Evolutionary conservation across 805 yeast species (phyloP), one percentile per base, ranked within the genome.

Genomic region (Saturnispora silvae): DNA sequence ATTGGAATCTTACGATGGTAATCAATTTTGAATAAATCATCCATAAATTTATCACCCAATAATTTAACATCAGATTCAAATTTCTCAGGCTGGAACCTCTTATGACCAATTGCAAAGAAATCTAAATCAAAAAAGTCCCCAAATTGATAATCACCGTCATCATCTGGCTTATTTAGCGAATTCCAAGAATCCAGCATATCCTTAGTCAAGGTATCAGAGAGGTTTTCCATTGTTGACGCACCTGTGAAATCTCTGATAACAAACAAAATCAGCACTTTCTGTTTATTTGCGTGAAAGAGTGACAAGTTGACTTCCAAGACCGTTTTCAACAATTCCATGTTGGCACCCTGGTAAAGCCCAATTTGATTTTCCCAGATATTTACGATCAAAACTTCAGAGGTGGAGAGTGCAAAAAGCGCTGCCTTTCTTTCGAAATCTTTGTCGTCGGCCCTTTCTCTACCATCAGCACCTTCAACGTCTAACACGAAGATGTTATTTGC

Each of bases 381-480:
- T 30, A 92, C 81, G 43, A 92, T 85, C 48, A 92, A 66, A 4
- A 87, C 77, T 53, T 92, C 97, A 13, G 92, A 77, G 0, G 96
- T 87, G 9, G 96, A 75, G 43, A 92, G 65, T 0, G 98, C 97
- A 64, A 92, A 92, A 30, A 92, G 63, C 0, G 97, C 97, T 1
- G 96, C 87, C 49, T 92, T 92, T 40, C 98, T 72, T 60, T 92
- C 98, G 57, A 92, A 92, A 60, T 92, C 98, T 59, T 92, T 96
- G 59, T 92, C 97, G 51, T 92, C 98, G 19, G 97, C 97, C 39
- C 96, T 72, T 60, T 92, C 98, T 42, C 96, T 72, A 34, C 98
- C 97, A 61, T 92, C 98, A 1, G 96, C 87, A 34, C 98, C 98
- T 61, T 92, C 98, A n/a, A 92, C 97, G 54, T 92, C 98, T 70